Conservation (phyloP, 1,139 yeast genomes). For the Taphrina deformans region DNA sequence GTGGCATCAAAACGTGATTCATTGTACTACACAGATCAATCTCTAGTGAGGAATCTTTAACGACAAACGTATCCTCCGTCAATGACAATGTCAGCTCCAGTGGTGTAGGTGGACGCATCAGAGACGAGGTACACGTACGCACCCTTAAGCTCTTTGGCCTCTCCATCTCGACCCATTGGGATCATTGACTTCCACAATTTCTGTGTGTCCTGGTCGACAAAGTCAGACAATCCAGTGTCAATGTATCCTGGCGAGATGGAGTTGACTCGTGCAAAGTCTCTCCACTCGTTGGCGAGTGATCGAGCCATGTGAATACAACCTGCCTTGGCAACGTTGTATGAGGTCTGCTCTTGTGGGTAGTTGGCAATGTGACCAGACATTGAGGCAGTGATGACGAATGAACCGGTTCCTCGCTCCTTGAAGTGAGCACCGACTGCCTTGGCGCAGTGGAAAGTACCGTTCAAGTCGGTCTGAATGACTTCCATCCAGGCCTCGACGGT, state of each 20-base stretch:
- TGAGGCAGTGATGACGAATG: slow-evolving; percentile 79
- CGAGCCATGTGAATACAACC: slow-evolving; percentile 74
- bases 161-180: slow-evolving; percentile 79
- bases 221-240: slow-evolving; percentile 56
- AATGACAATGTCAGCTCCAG: slow-evolving; percentile 76
- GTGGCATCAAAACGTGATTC: neutral
- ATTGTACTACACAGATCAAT: neutral
- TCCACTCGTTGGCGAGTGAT: slow-evolving; percentile 86
- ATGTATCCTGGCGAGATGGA: slow-evolving; percentile 81
- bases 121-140: slow-evolving; percentile 84
- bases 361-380: slow-evolving; percentile 90
- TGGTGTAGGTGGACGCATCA: slow-evolving; percentile 81
- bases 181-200: slow-evolving; percentile 66
- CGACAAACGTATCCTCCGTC: slow-evolving; percentile 76
- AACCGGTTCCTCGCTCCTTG: slow-evolving; percentile 68
- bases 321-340: slow-evolving; percentile 86
- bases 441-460: slow-evolving; percentile 76
- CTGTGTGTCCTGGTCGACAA: slow-evolving; percentile 55
- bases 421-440: slow-evolving; percentile 70
- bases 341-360: slow-evolving; percentile 86
- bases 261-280: slow-evolving; percentile 75
- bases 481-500: slow-evolving; percentile 64
- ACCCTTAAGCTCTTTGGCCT: slow-evolving; percentile 77
- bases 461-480: slow-evolving; percentile 68
- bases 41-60: slow-evolving; percentile 38